Conservation (phyloP, 2,329 filamentous ascomycete species). For the Chaetomium olivaceum region DNA sequence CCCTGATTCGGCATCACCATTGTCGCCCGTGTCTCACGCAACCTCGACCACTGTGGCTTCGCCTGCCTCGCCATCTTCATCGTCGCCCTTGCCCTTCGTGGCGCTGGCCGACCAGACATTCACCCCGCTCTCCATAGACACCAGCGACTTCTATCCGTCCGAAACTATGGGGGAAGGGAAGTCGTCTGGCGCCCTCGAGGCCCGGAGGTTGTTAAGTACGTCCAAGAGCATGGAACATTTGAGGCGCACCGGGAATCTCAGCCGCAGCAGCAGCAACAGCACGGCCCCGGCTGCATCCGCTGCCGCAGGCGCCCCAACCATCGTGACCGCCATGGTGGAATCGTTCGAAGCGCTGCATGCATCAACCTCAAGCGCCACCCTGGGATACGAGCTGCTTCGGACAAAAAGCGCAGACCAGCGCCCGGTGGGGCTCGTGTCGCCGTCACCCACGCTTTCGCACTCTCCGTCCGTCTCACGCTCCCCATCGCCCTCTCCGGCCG, state of each 20-base stretch:
- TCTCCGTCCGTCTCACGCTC: conserved; percentile 25
- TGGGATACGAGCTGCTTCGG: conserved; percentile 38
- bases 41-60: conserved; percentile 24
- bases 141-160: conserved; percentile 28
- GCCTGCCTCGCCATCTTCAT: conserved; percentile 27
- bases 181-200: conserved; percentile 12
- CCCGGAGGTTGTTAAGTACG: conserved; percentile 17
- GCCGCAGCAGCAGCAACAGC: conserved; percentile 27
- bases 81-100: conserved; percentile 31
- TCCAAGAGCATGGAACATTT: conserved; percentile 19
- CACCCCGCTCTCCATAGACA: conserved; percentile 39
- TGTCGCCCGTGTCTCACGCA: conserved; percentile 25
- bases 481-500: conserved; percentile 19
- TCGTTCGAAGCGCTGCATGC: conserved; percentile 39
- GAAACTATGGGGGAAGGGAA: conserved; percentile 1
- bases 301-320: conserved; percentile 15
- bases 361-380: conserved; percentile 27
- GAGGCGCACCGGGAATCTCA: conserved; percentile 21
- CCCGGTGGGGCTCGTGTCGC: conserved; percentile 22
- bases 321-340: conserved; percentile 38
- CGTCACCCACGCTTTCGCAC: conserved; percentile 28
- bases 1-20: conserved; percentile 19
- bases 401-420: conserved; percentile 29
- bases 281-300: conserved; percentile 22
- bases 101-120: conserved; percentile 34